Percentiles rank a stretch among this genome's conserved stretches.
These are phyloP conservation scores for Trichomonas gallinae DNA, from an alignment of 208 protist genomes.

Conservation along the genomic window DNA sequence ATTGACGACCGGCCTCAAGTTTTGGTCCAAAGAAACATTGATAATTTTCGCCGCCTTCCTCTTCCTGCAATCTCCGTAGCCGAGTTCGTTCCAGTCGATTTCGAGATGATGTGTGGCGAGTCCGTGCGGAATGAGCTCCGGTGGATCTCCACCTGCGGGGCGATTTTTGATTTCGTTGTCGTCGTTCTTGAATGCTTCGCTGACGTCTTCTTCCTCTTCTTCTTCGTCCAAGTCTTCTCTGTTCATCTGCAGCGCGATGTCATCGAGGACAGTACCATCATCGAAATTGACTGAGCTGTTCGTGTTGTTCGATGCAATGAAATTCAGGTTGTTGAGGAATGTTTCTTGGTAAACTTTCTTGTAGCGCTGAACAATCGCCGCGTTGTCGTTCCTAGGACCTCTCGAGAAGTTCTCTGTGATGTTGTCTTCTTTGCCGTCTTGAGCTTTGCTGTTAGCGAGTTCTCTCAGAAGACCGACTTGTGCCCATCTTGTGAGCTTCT, in stretches of 20 bases:
- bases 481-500: neutral
- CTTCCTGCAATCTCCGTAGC: neutral
- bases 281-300: neutral
- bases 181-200: too few relatives aligned
- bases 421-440: neutral
- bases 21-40: neutral
- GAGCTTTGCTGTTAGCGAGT: neutral
- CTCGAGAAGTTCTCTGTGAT: neutral
- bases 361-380: neutral
- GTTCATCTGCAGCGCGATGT: neutral
- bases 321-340: neutral
- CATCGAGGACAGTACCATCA: neutral
- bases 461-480: neutral
- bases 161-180: neutral
- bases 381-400: slow-evolving; percentile 4
- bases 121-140: neutral
- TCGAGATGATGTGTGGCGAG: neutral
- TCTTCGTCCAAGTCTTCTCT: neutral
- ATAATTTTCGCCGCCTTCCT: neutral
- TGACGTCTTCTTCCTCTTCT: neutral
- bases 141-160: neutral
- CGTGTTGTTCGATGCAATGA: neutral
- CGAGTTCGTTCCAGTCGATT: neutral
- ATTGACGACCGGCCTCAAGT: neutral
- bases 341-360: slow-evolving; percentile 12